Evolutionary conservation across 2,329 filamentous ascomycete genomes (phyloP).

Genomic region (Botrytis cinerea): DNA sequence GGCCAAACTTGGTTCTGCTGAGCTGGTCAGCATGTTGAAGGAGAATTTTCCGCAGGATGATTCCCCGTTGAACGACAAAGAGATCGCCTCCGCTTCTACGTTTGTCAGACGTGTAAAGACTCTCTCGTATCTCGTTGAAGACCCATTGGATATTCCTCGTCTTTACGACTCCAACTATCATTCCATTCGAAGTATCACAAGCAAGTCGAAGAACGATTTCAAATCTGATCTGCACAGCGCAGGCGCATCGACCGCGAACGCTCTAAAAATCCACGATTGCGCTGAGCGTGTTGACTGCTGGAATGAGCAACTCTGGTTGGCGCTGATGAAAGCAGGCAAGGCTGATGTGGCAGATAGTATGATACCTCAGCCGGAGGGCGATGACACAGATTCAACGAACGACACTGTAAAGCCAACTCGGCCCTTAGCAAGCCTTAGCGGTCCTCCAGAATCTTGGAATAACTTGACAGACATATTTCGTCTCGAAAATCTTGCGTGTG

Average conservation of each 20-base stretch:
- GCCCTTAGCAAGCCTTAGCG: too few relatives aligned
- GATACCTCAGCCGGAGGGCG: too few relatives aligned
- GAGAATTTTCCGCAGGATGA: background rate
- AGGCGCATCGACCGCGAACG: background rate
- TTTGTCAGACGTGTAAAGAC: background rate
- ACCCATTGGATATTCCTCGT: background rate
- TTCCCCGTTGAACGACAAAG: background rate
- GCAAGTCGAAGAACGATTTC: background rate
- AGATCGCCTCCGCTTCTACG: too few relatives aligned
- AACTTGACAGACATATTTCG: background rate
- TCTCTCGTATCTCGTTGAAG: background rate
- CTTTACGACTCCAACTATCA: background rate
- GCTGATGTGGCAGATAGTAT: background rate
- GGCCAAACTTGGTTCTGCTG: too few relatives aligned
- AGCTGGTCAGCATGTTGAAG: background rate
- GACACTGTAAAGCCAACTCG: too few relatives aligned
- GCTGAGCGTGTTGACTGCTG: conserved; percentile 6
- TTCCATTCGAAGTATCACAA: background rate
- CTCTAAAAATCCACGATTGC: background rate
- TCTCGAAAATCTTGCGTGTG: background rate
- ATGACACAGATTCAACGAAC: too few relatives aligned
- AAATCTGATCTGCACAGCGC: background rate
- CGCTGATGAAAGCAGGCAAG: background rate
- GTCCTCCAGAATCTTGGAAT: background rate
- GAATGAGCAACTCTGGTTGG: conserved; percentile 1